Percentiles rank a stretch among this genome's conserved stretches.
phyloP scores from a whole-genome alignment of 805 yeast species.

The Yarrowia deformans region DNA sequence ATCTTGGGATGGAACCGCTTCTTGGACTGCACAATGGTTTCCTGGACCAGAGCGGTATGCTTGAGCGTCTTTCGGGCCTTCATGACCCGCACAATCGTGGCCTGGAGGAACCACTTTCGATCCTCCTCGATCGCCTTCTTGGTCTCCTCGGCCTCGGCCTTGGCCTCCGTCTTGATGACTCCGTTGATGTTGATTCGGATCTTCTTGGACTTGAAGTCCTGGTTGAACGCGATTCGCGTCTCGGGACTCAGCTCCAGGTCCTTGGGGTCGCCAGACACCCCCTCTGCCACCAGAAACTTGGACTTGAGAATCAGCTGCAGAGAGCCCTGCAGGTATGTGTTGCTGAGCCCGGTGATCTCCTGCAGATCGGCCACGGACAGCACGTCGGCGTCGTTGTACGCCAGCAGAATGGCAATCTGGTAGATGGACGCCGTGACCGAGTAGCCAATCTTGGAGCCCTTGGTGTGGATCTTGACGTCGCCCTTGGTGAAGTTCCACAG shows the following conservation, averaged over 20 bases:
- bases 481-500: slow-evolving; percentile 94
- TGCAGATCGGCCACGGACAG: slow-evolving; percentile 66
- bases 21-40: slow-evolving; percentile 84
- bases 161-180: slow-evolving; percentile 64
- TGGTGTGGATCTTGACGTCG: slow-evolving; percentile 85
- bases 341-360: slow-evolving; percentile 71
- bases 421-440: slow-evolving; percentile 78
- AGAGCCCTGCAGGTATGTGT: slow-evolving; percentile 73
- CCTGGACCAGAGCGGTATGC: slow-evolving; percentile 83
- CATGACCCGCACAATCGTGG: slow-evolving; percentile 96
- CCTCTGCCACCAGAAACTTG: slow-evolving; percentile 71
- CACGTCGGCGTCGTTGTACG: slow-evolving; percentile 75
- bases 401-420: slow-evolving; percentile 84
- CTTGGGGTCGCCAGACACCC: slow-evolving; percentile 55
- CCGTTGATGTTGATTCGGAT: slow-evolving; percentile 77
- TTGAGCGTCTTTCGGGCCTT: slow-evolving; percentile 83
- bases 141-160: slow-evolving; percentile 74
- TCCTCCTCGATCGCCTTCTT: slow-evolving; percentile 85
- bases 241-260: slow-evolving; percentile 49
- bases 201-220: slow-evolving; percentile 84
- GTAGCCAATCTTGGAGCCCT: slow-evolving; percentile 67
- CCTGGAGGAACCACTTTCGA: slow-evolving; percentile 83
- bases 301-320: slow-evolving; percentile 80
- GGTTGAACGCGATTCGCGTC: slow-evolving; percentile 72
- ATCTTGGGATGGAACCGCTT: slow-evolving; percentile 84